Evolutionary conservation across 306 rosid species (phyloP), one percentile per base, ranked within the genome.

Genomic region (Leucaena leucocephala): DNA sequence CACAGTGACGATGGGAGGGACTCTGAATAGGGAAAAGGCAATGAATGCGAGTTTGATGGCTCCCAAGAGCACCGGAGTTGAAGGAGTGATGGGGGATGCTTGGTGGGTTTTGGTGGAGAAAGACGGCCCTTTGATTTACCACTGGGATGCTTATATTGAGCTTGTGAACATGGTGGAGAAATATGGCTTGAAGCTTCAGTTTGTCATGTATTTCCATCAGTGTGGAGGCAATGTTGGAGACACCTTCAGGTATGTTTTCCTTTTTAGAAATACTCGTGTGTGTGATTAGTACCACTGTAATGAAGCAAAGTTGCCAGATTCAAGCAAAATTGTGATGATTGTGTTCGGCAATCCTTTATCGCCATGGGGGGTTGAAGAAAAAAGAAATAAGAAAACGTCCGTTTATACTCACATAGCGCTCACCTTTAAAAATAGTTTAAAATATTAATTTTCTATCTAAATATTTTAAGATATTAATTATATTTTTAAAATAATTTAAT

Each of bases 41-140:
- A 85, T 92, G 97, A 92, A 92, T 67, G 97, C 87, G 0, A 92
- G 98, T 78, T 85, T 94, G 89, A 91, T 86, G 98, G 98, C 98
- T 1, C 40, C 92, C 80, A 91, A 88, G 82, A 85, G 90, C 79
- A 97, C 95, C 0, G 97, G 95, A 7, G 97, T 88, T 14, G 97
- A 94, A 76, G 98, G 98, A 80, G 95, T 94, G 2, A 92, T 94
- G 98, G 97, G 91, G 72, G 98, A 94, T 78, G 98, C 86, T 74
- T 94, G 98, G 98, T 94, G 98, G 98, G 98, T 97, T 58, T 80
- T 94, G 85, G 98, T 94, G 55, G 97, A 94, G 82, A 89, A 82
- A 84, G 97, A 91, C 5, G 98, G 97, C 0, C 97, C 97, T 68
- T 72, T 78, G 22, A 83, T 80, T 45, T 94, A 94, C 74, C 86